phyloP scores from a whole-genome alignment of 805 yeast species.

The Ogataea allantospora region DNA sequence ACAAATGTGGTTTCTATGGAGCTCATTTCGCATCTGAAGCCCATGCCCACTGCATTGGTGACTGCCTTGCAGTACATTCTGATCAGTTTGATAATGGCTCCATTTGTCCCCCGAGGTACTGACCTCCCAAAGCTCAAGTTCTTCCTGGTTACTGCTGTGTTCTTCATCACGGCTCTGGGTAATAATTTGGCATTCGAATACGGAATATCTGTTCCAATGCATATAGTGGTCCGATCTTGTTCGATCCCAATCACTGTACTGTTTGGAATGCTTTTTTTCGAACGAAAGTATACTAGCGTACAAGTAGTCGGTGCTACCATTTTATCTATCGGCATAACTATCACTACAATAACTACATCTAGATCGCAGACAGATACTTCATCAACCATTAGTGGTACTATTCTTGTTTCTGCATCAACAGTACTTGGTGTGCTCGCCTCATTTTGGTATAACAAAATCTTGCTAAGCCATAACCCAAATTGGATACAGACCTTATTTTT shows the following conservation, averaged over 20 bases:
- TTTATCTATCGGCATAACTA: slow-evolving; percentile 54
- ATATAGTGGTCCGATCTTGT: slow-evolving; percentile 63
- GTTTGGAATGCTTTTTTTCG: slow-evolving; percentile 48
- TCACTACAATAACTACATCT: slow-evolving; percentile 34
- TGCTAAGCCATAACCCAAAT: slow-evolving; percentile 43
- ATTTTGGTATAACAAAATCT: slow-evolving; percentile 52
- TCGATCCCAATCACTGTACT: slow-evolving; percentile 62
- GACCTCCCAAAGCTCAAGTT: slow-evolving; percentile 44
- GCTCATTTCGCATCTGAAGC: slow-evolving; percentile 39
- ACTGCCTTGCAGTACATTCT: slow-evolving; percentile 59
- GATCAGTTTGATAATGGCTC: slow-evolving; percentile 45
- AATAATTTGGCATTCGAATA: slow-evolving; percentile 59
- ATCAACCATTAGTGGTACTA: slow-evolving; percentile 32
- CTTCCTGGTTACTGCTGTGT: slow-evolving; percentile 46
- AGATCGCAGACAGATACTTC: too few species aligned
- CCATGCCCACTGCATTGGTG: slow-evolving; percentile 46
- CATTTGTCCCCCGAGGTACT: slow-evolving; percentile 32
- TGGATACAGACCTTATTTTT: slow-evolving; percentile 70
- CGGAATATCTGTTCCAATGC: slow-evolving; percentile 62
- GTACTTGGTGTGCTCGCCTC: slow-evolving; percentile 56
- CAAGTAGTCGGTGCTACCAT: slow-evolving; percentile 53
- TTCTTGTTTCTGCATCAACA: slow-evolving; percentile 46
- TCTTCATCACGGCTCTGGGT: slow-evolving; percentile 48
- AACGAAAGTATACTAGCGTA: slow-evolving; percentile 40
- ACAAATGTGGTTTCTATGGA: slow-evolving; percentile 66